Base-by-base conservation (phyloP, 2,329 filamentous ascomycete genomes). In the Botrytis cinerea region DNA sequence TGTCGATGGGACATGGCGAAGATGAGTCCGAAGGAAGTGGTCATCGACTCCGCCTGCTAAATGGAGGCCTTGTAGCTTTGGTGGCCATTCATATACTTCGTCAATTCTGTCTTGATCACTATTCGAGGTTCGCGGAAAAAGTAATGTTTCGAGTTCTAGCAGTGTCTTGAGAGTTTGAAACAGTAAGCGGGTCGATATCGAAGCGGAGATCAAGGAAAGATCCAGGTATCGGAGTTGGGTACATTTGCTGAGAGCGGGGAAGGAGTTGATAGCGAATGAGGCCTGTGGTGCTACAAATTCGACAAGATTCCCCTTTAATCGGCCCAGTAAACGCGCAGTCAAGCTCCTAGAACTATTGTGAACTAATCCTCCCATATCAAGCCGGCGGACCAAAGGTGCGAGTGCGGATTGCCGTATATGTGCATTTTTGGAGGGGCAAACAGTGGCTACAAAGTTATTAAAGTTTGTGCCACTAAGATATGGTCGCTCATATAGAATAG, bases 361-460 rank as follows among this genome's bases (percentile, higher is more conserved):
- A 12, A 80, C 80, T 18, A 82, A 74, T 25, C 75, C 75, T 28
- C 78, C 78, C 80, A 82, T 81, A 70, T 81, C 80, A 12, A 82
- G 77, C 22, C 73, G 70, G 38, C 74, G 77, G 16, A 82, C 80
- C 18, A 81, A 71, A 2, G 75, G 66, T 1, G 80, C 76, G 8
- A 82, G 75, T 2, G 79, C 72, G 12, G 78, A 79, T 60, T 76
- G 75, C 32, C 78, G 78, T n/a, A 81, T 79, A 54, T 81, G 79
- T 3, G 80, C 80, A 75, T 81, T 81, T 72, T 81, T 81, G 45
- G 80, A 81, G 20, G 80, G 80, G 73, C 80, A 82, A 14, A 82
- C 75, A 4, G 80, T 81, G 8, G 54, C 73, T 25, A 81, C 78
- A 71, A 82, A 82, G 57, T 73, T 48, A 28, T 76, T 74, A 75